Evolutionary conservation across 371 early-diverging fungal species (phyloP).

Genomic region (Phascolomyces articulosus): DNA sequence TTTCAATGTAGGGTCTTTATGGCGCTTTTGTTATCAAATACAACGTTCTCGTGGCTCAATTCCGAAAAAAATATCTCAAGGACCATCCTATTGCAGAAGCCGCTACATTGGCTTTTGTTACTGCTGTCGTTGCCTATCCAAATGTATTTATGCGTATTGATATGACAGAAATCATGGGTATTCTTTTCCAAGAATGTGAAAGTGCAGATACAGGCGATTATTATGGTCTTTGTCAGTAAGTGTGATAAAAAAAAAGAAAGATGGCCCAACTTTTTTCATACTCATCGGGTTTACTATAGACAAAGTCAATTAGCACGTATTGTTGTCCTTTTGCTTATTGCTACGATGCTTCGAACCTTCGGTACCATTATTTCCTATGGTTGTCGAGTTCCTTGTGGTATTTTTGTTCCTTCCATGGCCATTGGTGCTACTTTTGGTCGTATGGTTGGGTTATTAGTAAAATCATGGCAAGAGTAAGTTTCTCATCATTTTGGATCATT

Average conservation of each 20-base stretch:
- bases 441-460: conserved; percentile 84
- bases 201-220: conserved; percentile 57
- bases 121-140: conserved; percentile 75
- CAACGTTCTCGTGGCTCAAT: conserved; percentile 71
- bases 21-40: conserved; percentile 87
- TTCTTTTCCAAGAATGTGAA: conserved; percentile 88
- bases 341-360: conserved; percentile 65
- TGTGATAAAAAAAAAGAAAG: neutral
- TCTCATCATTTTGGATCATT: neutral
- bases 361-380: conserved; percentile 84
- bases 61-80: conserved; percentile 68
- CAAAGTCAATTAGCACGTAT: conserved; percentile 44
- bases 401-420: conserved; percentile 95
- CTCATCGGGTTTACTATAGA: conserved; percentile 7
- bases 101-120: conserved; percentile 69
- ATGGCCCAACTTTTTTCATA: neutral
- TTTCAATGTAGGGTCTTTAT: conserved; percentile 71
- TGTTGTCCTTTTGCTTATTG: conserved; percentile 58
- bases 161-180: conserved; percentile 85
- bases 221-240: conserved; percentile 69
- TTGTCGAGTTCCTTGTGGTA: conserved; percentile 87
- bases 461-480: conserved; percentile 55
- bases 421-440: conserved; percentile 94
- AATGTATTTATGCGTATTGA: conserved; percentile 83
- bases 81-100: conserved; percentile 79